Evolutionary conservation across 345 rosid species (phyloP).

Genomic region (Arabis alpina): DNA sequence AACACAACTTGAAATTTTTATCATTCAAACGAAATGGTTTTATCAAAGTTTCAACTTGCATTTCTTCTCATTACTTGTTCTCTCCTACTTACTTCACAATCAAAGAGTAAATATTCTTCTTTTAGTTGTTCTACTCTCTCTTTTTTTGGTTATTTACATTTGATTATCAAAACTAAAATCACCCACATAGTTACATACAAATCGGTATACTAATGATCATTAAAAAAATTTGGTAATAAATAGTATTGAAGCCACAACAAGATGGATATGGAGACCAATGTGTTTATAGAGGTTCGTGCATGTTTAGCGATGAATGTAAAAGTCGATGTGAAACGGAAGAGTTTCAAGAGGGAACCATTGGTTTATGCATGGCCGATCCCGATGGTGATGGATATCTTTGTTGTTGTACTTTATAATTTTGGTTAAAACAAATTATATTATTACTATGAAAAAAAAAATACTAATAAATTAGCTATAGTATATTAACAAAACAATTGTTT

Average conservation of each 20-base stretch:
- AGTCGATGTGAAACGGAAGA: constrained; percentile 20
- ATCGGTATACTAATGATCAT: background rate
- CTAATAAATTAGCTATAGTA: too few relatives aligned
- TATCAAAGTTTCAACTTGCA: constrained; percentile 6
- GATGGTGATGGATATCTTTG: background rate
- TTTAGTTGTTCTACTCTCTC: background rate
- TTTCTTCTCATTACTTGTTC: background rate
- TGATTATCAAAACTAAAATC: background rate
- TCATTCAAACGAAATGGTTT: background rate
- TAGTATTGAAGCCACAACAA: background rate
- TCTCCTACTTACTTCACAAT: constrained; percentile 4
- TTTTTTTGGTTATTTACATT: background rate
- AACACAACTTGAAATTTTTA: background rate
- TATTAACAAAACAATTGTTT: too few relatives aligned
- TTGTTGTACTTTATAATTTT: background rate
- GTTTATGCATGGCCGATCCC: background rate
- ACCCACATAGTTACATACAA: too few relatives aligned
- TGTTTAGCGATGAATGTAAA: background rate
- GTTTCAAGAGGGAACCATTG: background rate
- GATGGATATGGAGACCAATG: background rate
- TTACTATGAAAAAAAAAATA: too few relatives aligned
- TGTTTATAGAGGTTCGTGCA: constrained; percentile 2
- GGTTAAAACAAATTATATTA: too few relatives aligned
- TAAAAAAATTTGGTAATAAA: too few relatives aligned
- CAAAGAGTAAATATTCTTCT: constrained; percentile 2